A percentile compares a stretch with the other conserved stretches of the same genome.
These are phyloP conservation scores for Diplodia scrobiculata DNA, from an alignment of 2,329 filamentous ascomycete species.

Conservation along the genomic window DNA sequence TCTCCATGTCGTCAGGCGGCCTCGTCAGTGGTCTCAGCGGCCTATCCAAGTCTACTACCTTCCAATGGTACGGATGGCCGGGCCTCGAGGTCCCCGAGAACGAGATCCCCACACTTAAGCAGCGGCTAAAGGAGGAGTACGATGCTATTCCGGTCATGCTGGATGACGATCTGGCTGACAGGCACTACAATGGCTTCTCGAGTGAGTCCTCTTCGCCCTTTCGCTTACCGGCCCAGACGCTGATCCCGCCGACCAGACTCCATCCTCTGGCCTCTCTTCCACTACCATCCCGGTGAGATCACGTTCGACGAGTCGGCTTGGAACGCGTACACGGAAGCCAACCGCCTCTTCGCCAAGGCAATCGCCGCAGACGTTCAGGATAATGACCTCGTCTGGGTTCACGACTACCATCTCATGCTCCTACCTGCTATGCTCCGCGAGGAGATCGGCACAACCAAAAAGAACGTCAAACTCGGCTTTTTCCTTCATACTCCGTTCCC, in stretches of 20 bases:
- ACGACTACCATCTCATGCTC: constrained; percentile 98
- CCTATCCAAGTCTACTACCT: constrained; percentile 86
- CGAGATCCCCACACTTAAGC: constrained; percentile 72
- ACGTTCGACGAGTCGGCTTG: constrained; percentile 95
- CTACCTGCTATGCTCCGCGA: constrained; percentile 93
- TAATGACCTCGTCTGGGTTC: constrained; percentile 94
- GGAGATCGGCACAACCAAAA: constrained; percentile 75
- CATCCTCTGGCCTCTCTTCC: constrained; percentile 97
- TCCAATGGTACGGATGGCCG: constrained; percentile 99
- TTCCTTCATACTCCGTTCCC: constrained; percentile 98
- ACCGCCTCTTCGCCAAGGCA: constrained; percentile 85
- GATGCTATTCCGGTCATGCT: constrained; percentile 90
- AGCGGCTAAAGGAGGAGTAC: constrained; percentile 82
- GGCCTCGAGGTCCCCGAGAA: constrained; percentile 86
- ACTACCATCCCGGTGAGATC: constrained; percentile 98
- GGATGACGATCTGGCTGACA: constrained; percentile 87
- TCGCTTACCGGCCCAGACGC: neutral
- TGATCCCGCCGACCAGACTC: constrained; percentile 64
- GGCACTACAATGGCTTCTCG: constrained; percentile 97
- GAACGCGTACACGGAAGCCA: constrained; percentile 90
- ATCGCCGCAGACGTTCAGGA: constrained; percentile 86
- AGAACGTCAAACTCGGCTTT: constrained; percentile 97
- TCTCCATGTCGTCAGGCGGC: constrained; percentile 95
- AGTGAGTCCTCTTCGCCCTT: constrained; percentile 60
- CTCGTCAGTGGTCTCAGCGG: constrained; percentile 92